These are phyloP conservation scores for Irpex sp. DNA, from an alignment of 1,284 basidiomycete genomes.

Conservation along the genomic window DNA sequence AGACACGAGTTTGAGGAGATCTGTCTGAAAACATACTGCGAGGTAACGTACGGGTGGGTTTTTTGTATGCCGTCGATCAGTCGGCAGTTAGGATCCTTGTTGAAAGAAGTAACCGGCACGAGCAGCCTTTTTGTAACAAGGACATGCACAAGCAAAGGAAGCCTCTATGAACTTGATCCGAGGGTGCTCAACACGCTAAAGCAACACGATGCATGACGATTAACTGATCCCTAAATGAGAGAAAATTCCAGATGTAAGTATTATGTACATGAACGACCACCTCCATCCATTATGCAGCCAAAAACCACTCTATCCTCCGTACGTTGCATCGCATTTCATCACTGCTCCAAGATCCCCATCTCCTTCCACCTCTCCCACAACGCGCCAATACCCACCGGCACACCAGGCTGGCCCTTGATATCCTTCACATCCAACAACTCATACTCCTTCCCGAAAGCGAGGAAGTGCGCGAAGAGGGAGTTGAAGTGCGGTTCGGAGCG, in stretches of 20 bases:
- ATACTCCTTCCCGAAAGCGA: constrained; percentile 92
- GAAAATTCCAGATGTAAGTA: constrained; percentile 11
- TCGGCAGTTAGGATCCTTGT: not conserved
- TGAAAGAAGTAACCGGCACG: not conserved
- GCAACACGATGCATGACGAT: not conserved
- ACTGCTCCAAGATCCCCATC: constrained; percentile 62
- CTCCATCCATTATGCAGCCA: constrained; percentile 8
- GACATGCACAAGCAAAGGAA: not conserved
- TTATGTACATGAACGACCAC: constrained; percentile 12
- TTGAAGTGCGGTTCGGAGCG: constrained; percentile 97
- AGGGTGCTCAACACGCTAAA: not conserved
- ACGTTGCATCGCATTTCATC: not conserved
- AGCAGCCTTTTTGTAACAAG: not conserved
- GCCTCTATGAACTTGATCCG: not conserved
- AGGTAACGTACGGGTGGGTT: not conserved
- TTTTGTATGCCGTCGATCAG: not conserved
- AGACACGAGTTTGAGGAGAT: not conserved
- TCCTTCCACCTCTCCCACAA: constrained; percentile 91
- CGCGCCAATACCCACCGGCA: constrained; percentile 74
- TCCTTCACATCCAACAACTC: constrained; percentile 90
- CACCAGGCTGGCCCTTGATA: constrained; percentile 66
- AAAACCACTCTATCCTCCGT: constrained; percentile 1
- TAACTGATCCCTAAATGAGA: not conserved
- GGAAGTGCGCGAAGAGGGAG: constrained; percentile 95
- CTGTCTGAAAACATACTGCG: not conserved